phyloP scores from a whole-genome alignment of 345 rosid species.

The Geranium rotundifolium region DNA sequence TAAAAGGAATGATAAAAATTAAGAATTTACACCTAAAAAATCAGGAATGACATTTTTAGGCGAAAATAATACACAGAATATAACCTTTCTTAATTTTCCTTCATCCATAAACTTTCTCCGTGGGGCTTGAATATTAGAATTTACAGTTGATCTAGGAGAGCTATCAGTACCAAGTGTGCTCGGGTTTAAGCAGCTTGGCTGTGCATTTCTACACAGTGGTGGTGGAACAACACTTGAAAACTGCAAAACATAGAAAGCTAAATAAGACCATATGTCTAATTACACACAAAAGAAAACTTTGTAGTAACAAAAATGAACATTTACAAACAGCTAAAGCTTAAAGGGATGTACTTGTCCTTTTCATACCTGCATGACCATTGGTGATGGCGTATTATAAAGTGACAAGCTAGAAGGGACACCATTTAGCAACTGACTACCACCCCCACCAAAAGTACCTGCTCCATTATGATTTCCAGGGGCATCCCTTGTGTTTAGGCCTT shows the following conservation, averaged over 20 bases:
- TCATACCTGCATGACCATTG: constrained; percentile 69
- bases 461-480: constrained; percentile 56
- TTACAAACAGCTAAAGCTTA: not conserved
- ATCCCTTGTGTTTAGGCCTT: constrained; percentile 62
- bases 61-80: not conserved
- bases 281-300: not conserved
- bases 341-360: too few species aligned
- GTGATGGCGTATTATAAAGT: constrained; percentile 85
- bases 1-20: too few species aligned
- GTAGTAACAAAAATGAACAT: not conserved
- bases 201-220: constrained; percentile 71
- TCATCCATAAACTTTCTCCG: constrained; percentile 96
- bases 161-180: constrained; percentile 38
- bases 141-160: constrained; percentile 61
- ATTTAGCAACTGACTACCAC: constrained; percentile 48
- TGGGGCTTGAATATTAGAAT: constrained; percentile 84
- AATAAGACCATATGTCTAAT: not conserved
- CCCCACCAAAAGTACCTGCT: constrained; percentile 23
- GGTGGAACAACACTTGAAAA: constrained; percentile 82
- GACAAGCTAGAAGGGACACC: constrained; percentile 58
- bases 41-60: not conserved
- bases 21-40: too few species aligned
- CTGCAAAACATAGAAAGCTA: constrained; percentile 34
- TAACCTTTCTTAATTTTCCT: constrained; percentile 93
- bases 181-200: constrained; percentile 54